Conservation (phyloP, 345 rosid genomes). For the Populus euphratica region DNA sequence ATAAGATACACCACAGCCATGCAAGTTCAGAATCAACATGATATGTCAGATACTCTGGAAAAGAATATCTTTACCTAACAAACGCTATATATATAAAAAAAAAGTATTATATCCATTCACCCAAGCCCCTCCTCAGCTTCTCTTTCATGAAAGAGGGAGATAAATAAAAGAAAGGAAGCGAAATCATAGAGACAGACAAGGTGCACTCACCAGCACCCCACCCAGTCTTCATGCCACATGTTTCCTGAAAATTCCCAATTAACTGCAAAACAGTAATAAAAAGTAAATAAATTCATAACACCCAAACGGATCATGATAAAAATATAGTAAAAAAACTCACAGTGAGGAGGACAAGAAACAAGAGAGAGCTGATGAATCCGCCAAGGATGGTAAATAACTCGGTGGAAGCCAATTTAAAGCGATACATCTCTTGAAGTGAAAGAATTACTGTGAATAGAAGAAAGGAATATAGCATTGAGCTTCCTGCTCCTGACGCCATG, state of each 20-base stretch:
- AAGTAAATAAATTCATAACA: neutral
- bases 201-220: constrained; percentile 80
- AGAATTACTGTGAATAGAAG: constrained; percentile 59
- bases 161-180: neutral
- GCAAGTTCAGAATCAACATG: too few relatives aligned
- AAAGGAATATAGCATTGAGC: constrained; percentile 69
- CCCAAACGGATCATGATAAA: neutral
- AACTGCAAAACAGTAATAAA: constrained; percentile 48
- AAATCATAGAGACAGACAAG: neutral
- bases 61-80: too few relatives aligned
- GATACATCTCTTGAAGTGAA: constrained; percentile 72
- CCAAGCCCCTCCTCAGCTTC: too few relatives aligned
- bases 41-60: too few relatives aligned
- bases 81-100: too few relatives aligned
- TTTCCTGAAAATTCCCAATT: constrained; percentile 81
- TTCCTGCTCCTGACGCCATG: constrained; percentile 82
- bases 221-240: constrained; percentile 69
- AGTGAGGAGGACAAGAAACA: constrained; percentile 64
- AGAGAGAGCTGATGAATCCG: constrained; percentile 79
- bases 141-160: neutral
- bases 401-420: constrained; percentile 70
- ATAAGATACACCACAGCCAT: too few relatives aligned
- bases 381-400: constrained; percentile 79
- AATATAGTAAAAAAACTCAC: constrained; percentile 37
- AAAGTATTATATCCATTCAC: too few relatives aligned